Percentiles rank a stretch among this genome's conserved stretches.
Evolutionary conservation across 2,329 filamentous ascomycete genomes (phyloP).

Genomic region (Aspergillus versicolor): DNA sequence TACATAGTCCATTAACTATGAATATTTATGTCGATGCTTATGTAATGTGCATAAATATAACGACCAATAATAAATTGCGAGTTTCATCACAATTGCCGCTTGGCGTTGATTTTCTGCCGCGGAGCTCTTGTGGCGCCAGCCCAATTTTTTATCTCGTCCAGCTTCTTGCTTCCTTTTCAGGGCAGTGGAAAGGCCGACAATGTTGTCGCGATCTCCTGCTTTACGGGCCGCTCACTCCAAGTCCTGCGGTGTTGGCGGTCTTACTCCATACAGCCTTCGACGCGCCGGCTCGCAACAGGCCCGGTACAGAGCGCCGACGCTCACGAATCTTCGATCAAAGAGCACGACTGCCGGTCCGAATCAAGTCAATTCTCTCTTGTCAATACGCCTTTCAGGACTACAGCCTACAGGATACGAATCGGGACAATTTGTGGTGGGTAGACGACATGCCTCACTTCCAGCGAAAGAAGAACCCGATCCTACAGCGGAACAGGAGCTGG

Average conservation of each 20-base stretch:
- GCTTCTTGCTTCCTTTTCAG: slow-evolving; percentile 10
- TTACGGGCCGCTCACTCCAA: slow-evolving; percentile 28
- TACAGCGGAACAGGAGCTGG: slow-evolving; percentile 20
- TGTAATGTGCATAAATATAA: slow-evolving; percentile 7
- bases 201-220: slow-evolving; percentile 36
- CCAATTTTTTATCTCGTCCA: slow-evolving; percentile 8
- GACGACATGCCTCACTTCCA: slow-evolving; percentile 25
- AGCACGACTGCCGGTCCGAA: slow-evolving; percentile 15
- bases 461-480: slow-evolving; percentile 17
- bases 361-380: not conserved
- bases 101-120: slow-evolving; percentile 30
- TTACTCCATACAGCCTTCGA: slow-evolving; percentile 20
- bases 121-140: slow-evolving; percentile 20
- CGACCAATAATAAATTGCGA: slow-evolving; percentile 28
- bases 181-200: slow-evolving; percentile 23
- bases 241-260: slow-evolving; percentile 27
- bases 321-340: slow-evolving; percentile 18
- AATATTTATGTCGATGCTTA: slow-evolving; percentile 8
- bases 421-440: slow-evolving; percentile 14
- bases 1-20: not conserved
- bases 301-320: slow-evolving; percentile 24
- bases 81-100: slow-evolving; percentile 24
- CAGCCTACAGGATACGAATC: not conserved
- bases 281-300: slow-evolving; percentile 24
- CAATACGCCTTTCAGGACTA: not conserved